Evolutionary conservation across 495 filamentous ascomycete species (phyloP).

Genomic region (Aspergillus mulundensis): DNA sequence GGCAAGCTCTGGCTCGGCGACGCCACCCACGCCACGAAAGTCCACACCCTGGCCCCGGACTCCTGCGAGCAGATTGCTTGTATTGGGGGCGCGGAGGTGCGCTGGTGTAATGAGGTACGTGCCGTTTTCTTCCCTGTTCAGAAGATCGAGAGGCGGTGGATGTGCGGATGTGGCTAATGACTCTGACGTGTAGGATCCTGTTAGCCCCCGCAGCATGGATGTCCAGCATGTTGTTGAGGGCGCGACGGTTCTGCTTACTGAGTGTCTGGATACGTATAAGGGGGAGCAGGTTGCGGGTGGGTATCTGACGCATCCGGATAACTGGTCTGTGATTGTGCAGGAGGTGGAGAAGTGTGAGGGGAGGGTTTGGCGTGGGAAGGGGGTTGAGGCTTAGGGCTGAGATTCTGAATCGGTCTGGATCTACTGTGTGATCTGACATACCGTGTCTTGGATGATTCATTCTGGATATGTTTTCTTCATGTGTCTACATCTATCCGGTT

Average conservation of each 20-base stretch:
- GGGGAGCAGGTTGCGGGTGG: background rate
- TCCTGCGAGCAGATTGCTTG: background rate
- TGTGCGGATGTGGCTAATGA: too few relatives aligned
- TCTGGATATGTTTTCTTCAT: too few relatives aligned
- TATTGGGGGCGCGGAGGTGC: background rate
- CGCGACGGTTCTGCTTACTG: background rate
- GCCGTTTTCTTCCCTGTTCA: too few relatives aligned
- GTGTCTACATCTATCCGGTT: too few relatives aligned
- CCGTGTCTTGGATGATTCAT: too few relatives aligned
- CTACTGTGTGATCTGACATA: too few relatives aligned
- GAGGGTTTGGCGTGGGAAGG: too few relatives aligned
- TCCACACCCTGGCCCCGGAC: background rate
- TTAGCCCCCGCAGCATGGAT: background rate
- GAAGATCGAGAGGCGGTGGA: too few relatives aligned
- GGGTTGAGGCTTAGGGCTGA: too few relatives aligned
- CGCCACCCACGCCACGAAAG: background rate
- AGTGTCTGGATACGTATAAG: background rate
- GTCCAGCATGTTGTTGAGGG: background rate
- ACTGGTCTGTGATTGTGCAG: background rate
- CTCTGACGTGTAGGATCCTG: background rate
- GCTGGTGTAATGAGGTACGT: background rate
- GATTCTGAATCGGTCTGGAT: too few relatives aligned
- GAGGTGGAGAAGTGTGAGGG: too few relatives aligned
- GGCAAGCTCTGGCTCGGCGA: too few relatives aligned
- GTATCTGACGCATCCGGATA: background rate